Base-by-base conservation (phyloP, 176 grass and related monocot genomes). In the Phoenix dactylifera region DNA sequence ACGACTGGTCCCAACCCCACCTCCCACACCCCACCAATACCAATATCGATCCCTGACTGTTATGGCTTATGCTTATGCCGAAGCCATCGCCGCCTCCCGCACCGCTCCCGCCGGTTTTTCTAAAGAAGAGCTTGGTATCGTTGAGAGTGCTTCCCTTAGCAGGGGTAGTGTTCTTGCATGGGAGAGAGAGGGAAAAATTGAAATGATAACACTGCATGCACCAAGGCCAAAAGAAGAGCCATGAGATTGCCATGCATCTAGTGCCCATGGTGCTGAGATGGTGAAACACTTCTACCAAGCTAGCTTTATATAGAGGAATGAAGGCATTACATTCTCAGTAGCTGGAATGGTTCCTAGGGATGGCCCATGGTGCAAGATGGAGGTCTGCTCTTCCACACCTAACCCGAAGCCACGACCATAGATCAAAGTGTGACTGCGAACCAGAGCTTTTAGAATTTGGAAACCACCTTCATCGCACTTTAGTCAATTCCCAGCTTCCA, bases 11-110 rank as follows among this genome's bases (percentile, higher is more conserved):
- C 77, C 68, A 2, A 48, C 73, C 7, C 77, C 83, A 15, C 83
- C 83, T 29, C 83, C 83, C 12, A 57, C 49, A 5, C 77, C 83
- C 69, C 83, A 2, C 77, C 83, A 2, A 81, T 57, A 52, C 58
- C 54, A 0, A 86, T 73, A 0, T 78, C 67, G 1, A n/a, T 70
- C 54, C 68, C 77, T 5, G 72, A 79, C 0, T 49, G 0, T 67
- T 66, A 25, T 66, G 83, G 64, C 73, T 26, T 28, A 86, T 49
- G 28, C 77, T 73, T 23, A 86, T 57, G 2, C 83, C 83, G 1
- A 80, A 80, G 4, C 83, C 83, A 0, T 1, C 54, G 2, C 77
- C 77, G 4, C 28, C 65, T 4, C 65, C 65, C 1, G 59, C 68
- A 4, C 73, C 77, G 24, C 55, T 12, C 7, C 54, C 69, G 3